Base-by-base conservation (phyloP, 108 stramenopile genomes). In the Cyclostephanos invisitatus region DNA sequence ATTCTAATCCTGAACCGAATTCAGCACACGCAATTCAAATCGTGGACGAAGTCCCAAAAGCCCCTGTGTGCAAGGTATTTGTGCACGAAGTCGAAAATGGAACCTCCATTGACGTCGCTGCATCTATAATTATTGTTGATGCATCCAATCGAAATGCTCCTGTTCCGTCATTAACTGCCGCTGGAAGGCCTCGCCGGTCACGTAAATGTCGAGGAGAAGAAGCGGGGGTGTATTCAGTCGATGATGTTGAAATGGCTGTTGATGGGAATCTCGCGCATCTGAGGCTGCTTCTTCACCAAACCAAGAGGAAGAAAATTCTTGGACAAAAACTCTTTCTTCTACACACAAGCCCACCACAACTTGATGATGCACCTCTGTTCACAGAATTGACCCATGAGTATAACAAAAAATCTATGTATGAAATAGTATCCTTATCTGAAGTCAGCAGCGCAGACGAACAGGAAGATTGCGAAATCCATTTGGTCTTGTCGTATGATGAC, bases 201-300 rank as follows among this genome's bases (percentile, higher is more conserved):
- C 54, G 55, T 28, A 73, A 68, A 67, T 28, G 35, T 35, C 55
- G 54, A 58, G 67, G 72, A 44, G 15, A 59, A 54, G 27, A 62
- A 53, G 32, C 4, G 32, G 70, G 64, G 20, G 48, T 40, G 2
- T 74, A 74, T 24, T 50, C 62, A 28, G 47, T 38, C 25, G 70
- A 77, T 27, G 55, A 71, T 3, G 14, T 82, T 8, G 56, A 68
- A 42, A 65, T 82, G 40, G 63, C 77, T n/a, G 21, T 37, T 1
- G 71, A 82, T 42, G 69, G 67, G 15, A 82, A 82, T 69, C 37
- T 82, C 47, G 81, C 81, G 47, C 76, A 74, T 42, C 44, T 77
- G 17, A 36, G 81, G 32, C 73, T 82, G n/a, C 72, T 73, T 14
- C 50, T 82, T 18, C 57, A 82, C 36, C 76, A 78, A 42, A 32